Evolutionary conservation across 768 basidiomycete species (phyloP), one percentile per base, ranked within the genome.

Genomic region (Agaricus sinodeliciosus): DNA sequence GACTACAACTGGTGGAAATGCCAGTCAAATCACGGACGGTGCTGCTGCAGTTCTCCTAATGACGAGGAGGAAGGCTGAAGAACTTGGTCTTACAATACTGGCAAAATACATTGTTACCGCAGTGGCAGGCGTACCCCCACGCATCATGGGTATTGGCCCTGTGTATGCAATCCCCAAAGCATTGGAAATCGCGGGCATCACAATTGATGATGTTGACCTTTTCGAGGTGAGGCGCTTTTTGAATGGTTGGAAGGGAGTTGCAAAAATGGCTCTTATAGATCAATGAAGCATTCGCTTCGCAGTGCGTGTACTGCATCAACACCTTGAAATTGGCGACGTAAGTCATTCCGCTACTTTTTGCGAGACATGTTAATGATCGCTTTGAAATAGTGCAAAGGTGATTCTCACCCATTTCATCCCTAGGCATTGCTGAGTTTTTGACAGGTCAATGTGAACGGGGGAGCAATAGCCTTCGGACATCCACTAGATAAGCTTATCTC

Each of bases 231-330:
- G 68, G 39, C 12, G 9, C 39, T 8, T 48, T 43, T n/a, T 35
- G n/a, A 4, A 54, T 36, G 15, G 9, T 28, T 50, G 77, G 87
- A 82, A 55, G 48, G 68, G 39, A 9, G 9, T 40, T 8, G 46
- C 39, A 16, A 28, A 16, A 4, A 54, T 35, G 15, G 12, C 7
- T 51, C 16, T 28, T 8, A 18, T 52, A 92, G 87, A 86, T 95
- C 66, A 95, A 95, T 62, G 92, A 94, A 62, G 92, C 91, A 0
- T 94, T 94, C 60, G 90, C 90, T 9, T 90, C 87, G 0, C 87
- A 88, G 69, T 87, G 79, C 54, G 78, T 87, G 0, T 90, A 94
- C 63, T 80, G 78, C 46, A 67, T 90, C 34, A 82, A 83, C 57
- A 64, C 77, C 53, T 79, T 94, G 15, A 75, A 73, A 11, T 71